These are phyloP conservation scores for Puccinia polysora DNA, from an alignment of 1,284 basidiomycete genomes.

Conservation along the genomic window DNA sequence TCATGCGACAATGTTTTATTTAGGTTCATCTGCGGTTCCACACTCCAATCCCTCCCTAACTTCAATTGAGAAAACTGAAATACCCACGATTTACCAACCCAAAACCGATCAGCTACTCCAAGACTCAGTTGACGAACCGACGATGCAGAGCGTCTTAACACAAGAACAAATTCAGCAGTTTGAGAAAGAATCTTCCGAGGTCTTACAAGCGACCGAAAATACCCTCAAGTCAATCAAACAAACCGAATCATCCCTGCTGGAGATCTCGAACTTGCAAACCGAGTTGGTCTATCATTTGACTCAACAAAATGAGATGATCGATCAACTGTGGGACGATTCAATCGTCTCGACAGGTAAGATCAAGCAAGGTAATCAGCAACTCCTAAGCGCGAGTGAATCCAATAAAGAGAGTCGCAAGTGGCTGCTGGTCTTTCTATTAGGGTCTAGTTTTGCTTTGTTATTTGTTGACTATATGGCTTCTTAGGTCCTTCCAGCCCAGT, in stretches of 20 bases:
- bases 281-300: constrained; percentile 79
- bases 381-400: constrained; percentile 72
- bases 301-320: constrained; percentile 79
- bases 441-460: constrained; percentile 74
- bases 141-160: constrained; percentile 65
- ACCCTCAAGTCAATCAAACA: constrained; percentile 78
- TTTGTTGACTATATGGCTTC: constrained; percentile 66
- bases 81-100: constrained; percentile 49
- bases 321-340: constrained; percentile 81
- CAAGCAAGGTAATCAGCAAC: constrained; percentile 77
- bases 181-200: constrained; percentile 78
- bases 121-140: constrained; percentile 57
- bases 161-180: constrained; percentile 83
- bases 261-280: constrained; percentile 82
- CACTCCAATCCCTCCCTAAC: constrained; percentile 8
- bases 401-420: constrained; percentile 76
- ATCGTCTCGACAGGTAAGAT: constrained; percentile 74
- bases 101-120: constrained; percentile 53
- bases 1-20: neutral
- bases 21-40: constrained; percentile 12
- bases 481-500: too few species aligned
- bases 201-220: constrained; percentile 73
- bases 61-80: constrained; percentile 41
- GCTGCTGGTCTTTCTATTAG: constrained; percentile 76
- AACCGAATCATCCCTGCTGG: constrained; percentile 77